Evolutionary conservation across 768 basidiomycete species (phyloP).

Genomic region (Cystobasidium onofrii): DNA sequence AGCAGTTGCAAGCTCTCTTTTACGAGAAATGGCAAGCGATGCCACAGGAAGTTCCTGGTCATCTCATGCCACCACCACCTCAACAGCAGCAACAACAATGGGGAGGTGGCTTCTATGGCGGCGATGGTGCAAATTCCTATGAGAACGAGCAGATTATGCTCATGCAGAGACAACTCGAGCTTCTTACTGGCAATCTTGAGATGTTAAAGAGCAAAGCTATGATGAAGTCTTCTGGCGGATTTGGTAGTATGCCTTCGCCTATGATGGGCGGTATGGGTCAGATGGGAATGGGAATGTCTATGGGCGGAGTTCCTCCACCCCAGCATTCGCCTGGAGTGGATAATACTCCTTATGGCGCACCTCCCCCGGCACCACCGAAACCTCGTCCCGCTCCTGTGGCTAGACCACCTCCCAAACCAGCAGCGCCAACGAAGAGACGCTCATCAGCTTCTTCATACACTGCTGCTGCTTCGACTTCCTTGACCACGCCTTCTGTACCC

Average conservation of each 20-base stretch:
- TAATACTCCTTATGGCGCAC: neutral
- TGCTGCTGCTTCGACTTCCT: constrained; percentile 2
- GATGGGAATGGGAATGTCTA: constrained; percentile 30
- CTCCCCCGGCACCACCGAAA: constrained; percentile 8
- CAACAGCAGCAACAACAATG: constrained; percentile 19
- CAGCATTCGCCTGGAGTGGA: constrained; percentile 16
- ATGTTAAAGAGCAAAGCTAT: constrained; percentile 56
- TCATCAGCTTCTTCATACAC: constrained; percentile 4
- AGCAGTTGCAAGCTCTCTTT: constrained; percentile 75
- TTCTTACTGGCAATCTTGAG: constrained; percentile 61
- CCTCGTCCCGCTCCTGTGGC: neutral
- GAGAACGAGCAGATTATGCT: constrained; percentile 53
- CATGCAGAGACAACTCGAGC: constrained; percentile 75
- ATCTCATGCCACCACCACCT: neutral
- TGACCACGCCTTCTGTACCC: constrained; percentile 4
- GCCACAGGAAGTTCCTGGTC: constrained; percentile 31
- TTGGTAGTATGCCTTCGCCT: constrained; percentile 57
- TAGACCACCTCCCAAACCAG: constrained; percentile 9
- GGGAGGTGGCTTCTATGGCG: constrained; percentile 14
- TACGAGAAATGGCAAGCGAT: constrained; percentile 89
- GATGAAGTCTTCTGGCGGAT: constrained; percentile 52
- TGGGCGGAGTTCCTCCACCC: constrained; percentile 24
- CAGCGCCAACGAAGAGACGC: constrained; percentile 22
- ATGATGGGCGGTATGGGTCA: constrained; percentile 25
- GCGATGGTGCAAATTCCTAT: neutral